These are phyloP conservation scores for Coemansia sp. DNA, from an alignment of 192 early-diverging fungal species.

Conservation along the genomic window DNA sequence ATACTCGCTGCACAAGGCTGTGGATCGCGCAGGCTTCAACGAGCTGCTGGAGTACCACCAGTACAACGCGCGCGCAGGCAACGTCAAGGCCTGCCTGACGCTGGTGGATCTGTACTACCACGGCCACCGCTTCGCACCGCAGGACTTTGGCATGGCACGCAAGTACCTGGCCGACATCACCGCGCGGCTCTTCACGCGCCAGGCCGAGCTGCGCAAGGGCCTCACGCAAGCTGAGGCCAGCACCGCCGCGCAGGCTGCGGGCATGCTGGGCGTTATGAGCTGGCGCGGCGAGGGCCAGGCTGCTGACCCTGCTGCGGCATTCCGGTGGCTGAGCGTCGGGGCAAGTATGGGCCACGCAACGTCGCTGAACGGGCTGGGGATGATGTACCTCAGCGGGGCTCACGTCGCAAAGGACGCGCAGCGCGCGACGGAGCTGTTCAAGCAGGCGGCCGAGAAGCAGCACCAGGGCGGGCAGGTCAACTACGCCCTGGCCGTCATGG, in stretches of 20 bases:
- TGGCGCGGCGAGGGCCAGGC: slow-evolving; percentile 86
- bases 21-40: slow-evolving; percentile 59
- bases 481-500: slow-evolving; percentile 52
- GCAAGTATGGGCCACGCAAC: slow-evolving; percentile 61
- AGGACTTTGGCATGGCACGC: slow-evolving; percentile 23
- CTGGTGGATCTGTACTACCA: slow-evolving; percentile 83
- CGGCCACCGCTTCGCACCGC: slow-evolving; percentile 57
- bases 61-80: slow-evolving; percentile 56
- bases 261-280: slow-evolving; percentile 84
- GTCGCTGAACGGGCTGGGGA: slow-evolving; percentile 76
- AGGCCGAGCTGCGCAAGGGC: slow-evolving; percentile 23
- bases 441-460: slow-evolving; percentile 64
- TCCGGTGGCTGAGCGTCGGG: slow-evolving; percentile 77
- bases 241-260: slow-evolving; percentile 69
- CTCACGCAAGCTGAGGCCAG: slow-evolving; percentile 21
- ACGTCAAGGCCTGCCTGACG: slow-evolving; percentile 55
- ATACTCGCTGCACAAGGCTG: slow-evolving; percentile 24
- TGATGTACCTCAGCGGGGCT: slow-evolving; percentile 75
- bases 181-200: slow-evolving; percentile 12
- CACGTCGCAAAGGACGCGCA: slow-evolving; percentile 55
- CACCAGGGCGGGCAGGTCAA: slow-evolving; percentile 81
- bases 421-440: slow-evolving; percentile 65
- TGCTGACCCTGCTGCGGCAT: slow-evolving; percentile 61
- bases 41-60: slow-evolving; percentile 80
- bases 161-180: slow-evolving; percentile 28